These are phyloP conservation scores for Starmerella khaoyaiensis DNA, from an alignment of 805 yeast species.

Conservation along the genomic window DNA sequence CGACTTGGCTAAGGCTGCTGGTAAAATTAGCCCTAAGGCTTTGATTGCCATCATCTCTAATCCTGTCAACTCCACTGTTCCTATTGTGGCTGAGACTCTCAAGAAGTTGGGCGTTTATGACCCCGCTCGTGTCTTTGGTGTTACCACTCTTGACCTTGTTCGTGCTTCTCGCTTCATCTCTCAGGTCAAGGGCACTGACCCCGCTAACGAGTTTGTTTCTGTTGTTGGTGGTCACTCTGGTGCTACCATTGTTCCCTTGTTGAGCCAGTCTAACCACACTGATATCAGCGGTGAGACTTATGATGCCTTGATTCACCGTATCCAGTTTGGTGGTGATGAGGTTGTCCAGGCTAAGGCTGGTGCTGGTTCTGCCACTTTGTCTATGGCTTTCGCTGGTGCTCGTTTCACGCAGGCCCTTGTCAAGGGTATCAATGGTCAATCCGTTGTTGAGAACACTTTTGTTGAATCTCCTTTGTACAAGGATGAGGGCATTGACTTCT, in stretches of 20 bases:
- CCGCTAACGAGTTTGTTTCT: constrained; percentile 60
- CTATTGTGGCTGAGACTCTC: constrained; percentile 87
- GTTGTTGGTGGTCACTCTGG: constrained; percentile 98
- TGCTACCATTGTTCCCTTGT: constrained; percentile 84
- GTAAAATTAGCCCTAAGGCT: constrained; percentile 74
- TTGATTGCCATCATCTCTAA: constrained; percentile 71
- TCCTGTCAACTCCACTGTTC: constrained; percentile 96
- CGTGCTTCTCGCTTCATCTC: constrained; percentile 82
- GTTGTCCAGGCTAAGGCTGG: constrained; percentile 89
- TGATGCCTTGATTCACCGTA: constrained; percentile 63
- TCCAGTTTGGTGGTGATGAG: constrained; percentile 94
- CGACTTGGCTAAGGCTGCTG: constrained; percentile 77
- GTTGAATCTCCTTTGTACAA: constrained; percentile 65
- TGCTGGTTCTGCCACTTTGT: constrained; percentile 84
- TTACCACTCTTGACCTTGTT: constrained; percentile 84
- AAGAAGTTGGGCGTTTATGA: constrained; percentile 77
- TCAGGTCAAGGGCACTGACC: constrained; percentile 57
- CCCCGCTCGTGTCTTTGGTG: constrained; percentile 89
- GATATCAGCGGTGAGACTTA: constrained; percentile 51
- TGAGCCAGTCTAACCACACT: constrained; percentile 60
- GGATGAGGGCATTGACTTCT: constrained; percentile 88
- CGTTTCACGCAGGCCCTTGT: constrained; percentile 48
- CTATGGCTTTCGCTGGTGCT: constrained; percentile 89
- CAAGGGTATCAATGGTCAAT: constrained; percentile 33
- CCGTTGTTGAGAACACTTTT: constrained; percentile 41